These are phyloP conservation scores for Blastobotrys proliferans DNA, from an alignment of 1,139 yeast species.

Conservation along the genomic window DNA sequence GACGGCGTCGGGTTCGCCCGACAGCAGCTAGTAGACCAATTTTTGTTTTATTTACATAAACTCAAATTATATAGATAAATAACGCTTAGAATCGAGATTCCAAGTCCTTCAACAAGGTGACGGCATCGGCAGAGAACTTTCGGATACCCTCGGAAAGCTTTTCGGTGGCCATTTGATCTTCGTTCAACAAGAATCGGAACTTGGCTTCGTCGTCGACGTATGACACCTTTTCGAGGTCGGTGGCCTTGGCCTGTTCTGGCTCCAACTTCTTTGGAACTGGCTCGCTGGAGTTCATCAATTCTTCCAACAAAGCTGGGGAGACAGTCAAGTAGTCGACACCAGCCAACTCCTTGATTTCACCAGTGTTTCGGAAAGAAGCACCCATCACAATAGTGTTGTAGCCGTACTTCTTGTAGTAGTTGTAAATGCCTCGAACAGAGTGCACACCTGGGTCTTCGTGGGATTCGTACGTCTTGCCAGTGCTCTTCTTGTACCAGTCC, in stretches of 20 bases:
- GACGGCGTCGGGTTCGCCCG: too few species aligned
- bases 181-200: conserved; percentile 89
- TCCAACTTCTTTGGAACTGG: conserved; percentile 79
- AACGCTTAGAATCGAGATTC: conserved; percentile 44
- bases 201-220: conserved; percentile 80
- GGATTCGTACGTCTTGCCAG: conserved; percentile 79
- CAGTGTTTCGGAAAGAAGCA: conserved; percentile 98
- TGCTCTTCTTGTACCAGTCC: conserved; percentile 96
- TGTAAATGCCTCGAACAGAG: conserved; percentile 83
- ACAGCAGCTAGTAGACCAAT: too few species aligned
- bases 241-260: conserved; percentile 52
- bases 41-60: too few species aligned
- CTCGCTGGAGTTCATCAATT: conserved; percentile 73
- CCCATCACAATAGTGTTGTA: conserved; percentile 99
- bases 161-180: conserved; percentile 98
- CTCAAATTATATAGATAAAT: neutral
- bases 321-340: conserved; percentile 97
- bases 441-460: conserved; percentile 94
- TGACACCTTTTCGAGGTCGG: conserved; percentile 65
- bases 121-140: conserved; percentile 92
- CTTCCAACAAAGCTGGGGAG: conserved; percentile 89
- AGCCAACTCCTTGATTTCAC: conserved; percentile 94
- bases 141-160: conserved; percentile 98
- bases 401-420: conserved; percentile 96
- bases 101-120: conserved; percentile 72